phyloP scores from a whole-genome alignment of 257 asterid genomes.

The Primulina tabacum region DNA sequence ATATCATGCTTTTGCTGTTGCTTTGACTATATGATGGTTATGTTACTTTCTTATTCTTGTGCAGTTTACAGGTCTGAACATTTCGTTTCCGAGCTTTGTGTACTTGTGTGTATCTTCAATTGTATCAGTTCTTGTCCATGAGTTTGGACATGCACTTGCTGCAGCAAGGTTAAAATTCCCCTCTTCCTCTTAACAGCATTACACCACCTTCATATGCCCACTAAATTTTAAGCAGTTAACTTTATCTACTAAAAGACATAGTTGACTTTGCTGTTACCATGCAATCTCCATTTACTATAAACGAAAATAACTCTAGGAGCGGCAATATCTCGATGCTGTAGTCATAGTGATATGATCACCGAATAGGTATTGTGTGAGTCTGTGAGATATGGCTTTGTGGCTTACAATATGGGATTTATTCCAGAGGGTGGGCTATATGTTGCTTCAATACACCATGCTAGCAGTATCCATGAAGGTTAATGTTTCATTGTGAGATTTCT shows the following conservation, averaged over 20 bases:
- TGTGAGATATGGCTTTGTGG: not conserved
- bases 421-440: no score
- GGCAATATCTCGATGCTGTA: not conserved
- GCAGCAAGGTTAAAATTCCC: constrained; percentile 79
- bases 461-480: not conserved
- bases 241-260: not conserved
- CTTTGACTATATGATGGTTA: constrained; percentile 14
- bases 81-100: constrained; percentile 58
- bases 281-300: not conserved
- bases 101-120: constrained; percentile 66
- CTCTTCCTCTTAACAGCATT: constrained; percentile 11
- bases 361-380: not conserved
- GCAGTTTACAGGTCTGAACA: constrained; percentile 56
- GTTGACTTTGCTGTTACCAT: no score
- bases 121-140: constrained; percentile 64
- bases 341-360: no score
- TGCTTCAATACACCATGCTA: no score
- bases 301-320: not conserved
- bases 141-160: constrained; percentile 90
- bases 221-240: not conserved
- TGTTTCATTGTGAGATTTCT: not conserved
- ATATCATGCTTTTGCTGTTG: not conserved
- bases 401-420: not conserved
- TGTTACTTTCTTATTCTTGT: constrained; percentile 20
- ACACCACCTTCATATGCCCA: not conserved